Base-by-base conservation (phyloP, 257 asterid species). In the Leonotis leonurus region DNA sequence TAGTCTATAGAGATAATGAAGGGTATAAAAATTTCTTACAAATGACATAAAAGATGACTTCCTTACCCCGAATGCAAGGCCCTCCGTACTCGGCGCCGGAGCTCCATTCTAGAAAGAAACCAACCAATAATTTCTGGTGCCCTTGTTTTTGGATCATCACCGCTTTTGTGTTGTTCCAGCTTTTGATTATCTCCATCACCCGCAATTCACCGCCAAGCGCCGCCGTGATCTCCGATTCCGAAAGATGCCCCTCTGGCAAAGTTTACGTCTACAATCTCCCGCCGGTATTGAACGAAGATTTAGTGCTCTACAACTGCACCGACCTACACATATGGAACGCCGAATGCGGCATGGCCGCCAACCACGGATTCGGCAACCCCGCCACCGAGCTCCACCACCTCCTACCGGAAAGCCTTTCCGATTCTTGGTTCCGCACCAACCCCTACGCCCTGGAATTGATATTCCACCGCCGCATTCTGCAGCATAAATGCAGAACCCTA, bases 381-480 rank as follows among this genome's bases (percentile, higher is more conserved):
- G 89, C 84, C 59, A 62, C 75, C 2, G 83, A 69, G 13, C 75
- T 75, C 46, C 79, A 59, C 41, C 55, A 40, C 3, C 8, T 68
- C 22, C 53, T 83, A 43, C 81, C 86, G 6, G 35, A 16, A 17
- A 67, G 59, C 44, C 65, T 83, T 48, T n/a, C 64, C 30, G 49
- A 55, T 8, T 73, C 81, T 1, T 80, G 86, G 90, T 80, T 70
- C 69, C 71, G 80, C 54, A 83, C 90, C 4, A 78, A 80, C 61
- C 78, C 75, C 57, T 83, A 68, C 46, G 30, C 81, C 7, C 60
- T 73, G 4, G 90, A 83, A 64, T 22, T 72, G 0, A 78, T 83
- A 26, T 83, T 73, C 17, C 90, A 83, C 64, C 22, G 44, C 14
- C 60, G 87, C 18, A 76, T 83, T 56, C 9, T 73, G 59, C 21